These are phyloP conservation scores for Vitis cinerea DNA, from an alignment of 164 flowering plant species.

Conservation along the genomic window DNA sequence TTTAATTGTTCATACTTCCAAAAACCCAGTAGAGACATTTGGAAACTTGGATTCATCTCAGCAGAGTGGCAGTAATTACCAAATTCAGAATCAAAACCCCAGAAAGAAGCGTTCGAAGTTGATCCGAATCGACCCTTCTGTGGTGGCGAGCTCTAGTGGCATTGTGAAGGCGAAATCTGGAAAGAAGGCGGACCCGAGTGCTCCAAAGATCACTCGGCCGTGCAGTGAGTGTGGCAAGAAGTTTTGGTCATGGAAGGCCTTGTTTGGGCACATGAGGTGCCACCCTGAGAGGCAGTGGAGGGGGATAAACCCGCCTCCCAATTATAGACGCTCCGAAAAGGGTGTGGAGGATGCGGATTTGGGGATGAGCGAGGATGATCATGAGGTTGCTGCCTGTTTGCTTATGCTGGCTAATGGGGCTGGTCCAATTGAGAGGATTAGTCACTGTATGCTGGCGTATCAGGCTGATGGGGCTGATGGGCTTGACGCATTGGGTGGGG, in stretches of 20 bases:
- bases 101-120: constrained; percentile 51
- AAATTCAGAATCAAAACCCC: constrained; percentile 19
- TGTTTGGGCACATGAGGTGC: constrained; percentile 96
- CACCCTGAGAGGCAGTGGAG: constrained; percentile 98
- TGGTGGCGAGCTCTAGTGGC: not conserved
- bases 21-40: too few relatives aligned
- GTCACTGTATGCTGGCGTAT: constrained; percentile 1
- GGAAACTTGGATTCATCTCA: too few relatives aligned
- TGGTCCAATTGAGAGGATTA: not conserved
- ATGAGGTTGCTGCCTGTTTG: constrained; percentile 57
- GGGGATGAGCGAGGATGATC: constrained; percentile 45
- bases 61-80: too few relatives aligned
- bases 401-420: constrained; percentile 53
- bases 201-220: constrained; percentile 56
- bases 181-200: constrained; percentile 51
- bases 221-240: constrained; percentile 86
- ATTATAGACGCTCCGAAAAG: not conserved
- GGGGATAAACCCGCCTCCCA: constrained; percentile 83
- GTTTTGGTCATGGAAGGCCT: constrained; percentile 91
- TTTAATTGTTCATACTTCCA: too few relatives aligned
- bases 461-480: constrained; percentile 4
- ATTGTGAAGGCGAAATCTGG: constrained; percentile 27
- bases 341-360: not conserved
- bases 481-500: constrained; percentile 1
- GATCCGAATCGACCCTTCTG: constrained; percentile 13